A percentile compares a stretch with the other conserved stretches of the same genome.
Evolutionary conservation across 352 stramenopile species (phyloP).

Genomic region (Phytophthora idaei): DNA sequence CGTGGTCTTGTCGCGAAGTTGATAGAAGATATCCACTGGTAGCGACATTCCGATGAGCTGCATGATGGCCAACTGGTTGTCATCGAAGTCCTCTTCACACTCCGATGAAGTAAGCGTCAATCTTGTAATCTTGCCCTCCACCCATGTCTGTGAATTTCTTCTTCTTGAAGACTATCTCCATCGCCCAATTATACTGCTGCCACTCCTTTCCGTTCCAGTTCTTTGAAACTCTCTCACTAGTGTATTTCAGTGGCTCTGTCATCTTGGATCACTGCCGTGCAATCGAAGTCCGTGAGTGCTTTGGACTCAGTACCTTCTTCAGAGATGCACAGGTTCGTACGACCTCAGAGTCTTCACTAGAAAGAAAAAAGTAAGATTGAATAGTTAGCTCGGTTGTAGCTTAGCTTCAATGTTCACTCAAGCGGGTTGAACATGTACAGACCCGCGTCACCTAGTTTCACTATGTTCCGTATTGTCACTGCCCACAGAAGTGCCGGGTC

Average conservation of each 20-base stretch:
- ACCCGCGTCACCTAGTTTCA: too few species aligned
- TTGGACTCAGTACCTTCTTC: conserved; percentile 3
- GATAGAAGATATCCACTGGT: conserved; percentile 1
- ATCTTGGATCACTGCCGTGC: conserved; percentile 1
- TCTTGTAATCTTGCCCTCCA: neutral
- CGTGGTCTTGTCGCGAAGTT: conserved; percentile 15
- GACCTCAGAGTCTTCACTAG: too few species aligned
- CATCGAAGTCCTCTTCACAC: neutral
- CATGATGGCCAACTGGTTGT: conserved; percentile 1
- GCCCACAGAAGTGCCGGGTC: too few species aligned
- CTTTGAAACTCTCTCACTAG: neutral
- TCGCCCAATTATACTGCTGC: conserved; percentile 3
- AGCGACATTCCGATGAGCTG: conserved; percentile 7
- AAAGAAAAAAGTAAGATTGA: too few species aligned
- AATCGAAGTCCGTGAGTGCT: neutral
- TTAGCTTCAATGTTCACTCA: too few species aligned
- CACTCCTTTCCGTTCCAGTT: neutral
- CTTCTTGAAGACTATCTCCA: neutral
- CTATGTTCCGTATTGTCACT: too few species aligned
- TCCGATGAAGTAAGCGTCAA: neutral
- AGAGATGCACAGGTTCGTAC: too few species aligned
- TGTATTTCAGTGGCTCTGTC: neutral
- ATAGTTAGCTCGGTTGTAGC: too few species aligned
- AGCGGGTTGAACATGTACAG: too few species aligned
- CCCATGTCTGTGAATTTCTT: neutral